Percentiles rank a stretch among this genome's conserved stretches.
phyloP scores from a whole-genome alignment of 352 stramenopile species.

The Globisporangium carolinianum region DNA sequence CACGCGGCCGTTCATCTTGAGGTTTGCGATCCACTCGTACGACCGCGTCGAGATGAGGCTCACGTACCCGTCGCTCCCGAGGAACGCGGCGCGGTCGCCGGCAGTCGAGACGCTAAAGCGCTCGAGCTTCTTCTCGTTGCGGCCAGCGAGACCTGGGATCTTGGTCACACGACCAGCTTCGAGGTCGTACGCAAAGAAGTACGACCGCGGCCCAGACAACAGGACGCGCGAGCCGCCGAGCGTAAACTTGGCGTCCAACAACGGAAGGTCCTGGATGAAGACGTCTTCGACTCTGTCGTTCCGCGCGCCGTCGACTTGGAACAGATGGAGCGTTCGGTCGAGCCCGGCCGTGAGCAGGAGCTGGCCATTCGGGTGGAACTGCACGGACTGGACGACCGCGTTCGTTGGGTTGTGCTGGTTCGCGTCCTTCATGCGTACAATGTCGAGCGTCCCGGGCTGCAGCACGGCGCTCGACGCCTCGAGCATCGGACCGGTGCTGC shows the following conservation, averaged over 20 bases:
- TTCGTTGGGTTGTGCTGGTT: conserved; percentile 86
- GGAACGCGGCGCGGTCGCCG: conserved; percentile 89
- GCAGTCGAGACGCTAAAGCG: conserved; percentile 87
- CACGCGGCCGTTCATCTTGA: conserved; percentile 96
- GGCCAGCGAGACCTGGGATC: conserved; percentile 83
- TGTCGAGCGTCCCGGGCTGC: conserved; percentile 50
- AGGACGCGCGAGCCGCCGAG: conserved; percentile 78
- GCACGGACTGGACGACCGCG: conserved; percentile 80
- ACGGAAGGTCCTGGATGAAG: conserved; percentile 88
- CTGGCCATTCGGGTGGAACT: conserved; percentile 87
- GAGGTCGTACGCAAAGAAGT: conserved; percentile 97
- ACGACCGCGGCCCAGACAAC: conserved; percentile 88
- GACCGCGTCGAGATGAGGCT: conserved; percentile 88
- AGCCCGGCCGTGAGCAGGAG: conserved; percentile 86
- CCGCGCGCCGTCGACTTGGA: conserved; percentile 86
- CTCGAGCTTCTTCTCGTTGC: conserved; percentile 90
- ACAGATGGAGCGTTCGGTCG: conserved; percentile 92
- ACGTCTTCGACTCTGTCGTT: conserved; percentile 89
- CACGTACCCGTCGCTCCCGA: conserved; percentile 94
- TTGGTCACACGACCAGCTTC: conserved; percentile 88
- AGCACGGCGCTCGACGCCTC: conserved; percentile 44
- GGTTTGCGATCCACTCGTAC: conserved; percentile 89
- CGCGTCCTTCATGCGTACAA: conserved; percentile 85
- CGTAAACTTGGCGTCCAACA: conserved; percentile 83
- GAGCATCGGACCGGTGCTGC: conserved; percentile 54